Percentiles rank a stretch among this genome's conserved stretches.
Conservation (phyloP, 495 filamentous ascomycete species). For the Aspergillus steynii region DNA sequence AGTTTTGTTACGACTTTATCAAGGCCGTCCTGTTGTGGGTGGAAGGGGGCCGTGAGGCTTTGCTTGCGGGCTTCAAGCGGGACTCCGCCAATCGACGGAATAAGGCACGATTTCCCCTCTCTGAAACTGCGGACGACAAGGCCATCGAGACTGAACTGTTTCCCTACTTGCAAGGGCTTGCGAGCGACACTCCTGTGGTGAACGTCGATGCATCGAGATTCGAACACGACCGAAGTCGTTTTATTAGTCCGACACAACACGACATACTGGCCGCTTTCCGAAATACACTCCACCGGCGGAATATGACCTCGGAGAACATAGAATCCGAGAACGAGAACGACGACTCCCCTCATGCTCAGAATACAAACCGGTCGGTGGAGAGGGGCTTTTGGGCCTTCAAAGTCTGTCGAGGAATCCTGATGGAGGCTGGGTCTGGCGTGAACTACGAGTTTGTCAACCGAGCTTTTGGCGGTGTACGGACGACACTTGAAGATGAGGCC, state of each 20-base stretch:
- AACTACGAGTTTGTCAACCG: constrained; percentile 60
- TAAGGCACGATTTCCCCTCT: constrained; percentile 52
- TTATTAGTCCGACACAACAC: constrained; percentile 54
- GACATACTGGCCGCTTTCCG: constrained; percentile 60
- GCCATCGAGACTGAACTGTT: constrained; percentile 58
- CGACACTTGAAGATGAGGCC: constrained; percentile 31
- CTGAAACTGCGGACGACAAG: constrained; percentile 43
- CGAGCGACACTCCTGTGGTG: constrained; percentile 47
- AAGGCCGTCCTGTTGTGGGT: constrained; percentile 65
- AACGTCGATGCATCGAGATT: constrained; percentile 63
- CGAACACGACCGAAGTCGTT: constrained; percentile 52
- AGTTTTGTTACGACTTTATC: constrained; percentile 65
- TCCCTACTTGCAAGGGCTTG: constrained; percentile 57
- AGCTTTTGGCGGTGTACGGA: constrained; percentile 62
- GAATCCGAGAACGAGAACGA: constrained; percentile 34
- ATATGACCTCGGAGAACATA: constrained; percentile 43
- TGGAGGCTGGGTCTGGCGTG: constrained; percentile 59
- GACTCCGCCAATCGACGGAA: constrained; percentile 32
- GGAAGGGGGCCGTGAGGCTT: constrained; percentile 51
- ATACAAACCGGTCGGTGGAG: constrained; percentile 41
- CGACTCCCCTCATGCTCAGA: constrained; percentile 24
- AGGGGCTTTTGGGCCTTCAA: constrained; percentile 61
- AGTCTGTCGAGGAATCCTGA: constrained; percentile 61
- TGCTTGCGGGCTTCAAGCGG: constrained; percentile 58
- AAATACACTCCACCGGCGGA: constrained; percentile 50